phyloP scores from a whole-genome alignment of 768 basidiomycete genomes.

The Hemileccinum impolitum region DNA sequence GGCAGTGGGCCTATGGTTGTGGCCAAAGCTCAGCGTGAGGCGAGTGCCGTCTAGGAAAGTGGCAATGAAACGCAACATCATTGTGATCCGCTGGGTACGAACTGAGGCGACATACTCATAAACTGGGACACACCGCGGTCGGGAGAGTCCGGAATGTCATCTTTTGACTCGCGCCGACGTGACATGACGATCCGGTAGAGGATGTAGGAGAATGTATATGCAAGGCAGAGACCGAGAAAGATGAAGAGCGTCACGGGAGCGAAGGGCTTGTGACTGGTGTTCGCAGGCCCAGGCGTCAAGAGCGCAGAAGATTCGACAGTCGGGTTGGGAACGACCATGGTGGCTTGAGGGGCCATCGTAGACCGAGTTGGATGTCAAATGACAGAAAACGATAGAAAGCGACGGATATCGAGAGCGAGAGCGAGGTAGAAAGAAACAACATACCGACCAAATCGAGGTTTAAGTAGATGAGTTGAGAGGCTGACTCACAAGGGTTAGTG shows the following conservation, averaged over 20 bases:
- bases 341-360: conserved; percentile 25
- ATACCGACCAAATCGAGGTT: not conserved
- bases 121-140: conserved; percentile 24
- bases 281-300: conserved; percentile 1
- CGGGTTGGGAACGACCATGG: not conserved
- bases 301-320: conserved; percentile 2
- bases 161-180: conserved; percentile 11
- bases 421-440: conserved; percentile 12
- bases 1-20: conserved; percentile 1
- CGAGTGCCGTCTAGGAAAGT: conserved; percentile 20
- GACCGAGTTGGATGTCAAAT: conserved; percentile 1
- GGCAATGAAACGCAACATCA: not conserved
- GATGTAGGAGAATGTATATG: conserved; percentile 24
- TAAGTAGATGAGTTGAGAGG: conserved; percentile 16
- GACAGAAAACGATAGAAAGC: conserved; percentile 9
- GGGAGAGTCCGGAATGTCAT: conserved; percentile 17
- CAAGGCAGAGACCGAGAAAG: conserved; percentile 26
- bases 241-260: conserved; percentile 20
- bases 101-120: conserved; percentile 21
- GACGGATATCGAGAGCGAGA: conserved; percentile 4
- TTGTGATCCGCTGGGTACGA: not conserved
- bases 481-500: conserved; percentile 11
- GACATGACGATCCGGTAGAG: conserved; percentile 26
- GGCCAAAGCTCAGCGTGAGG: conserved; percentile 21
- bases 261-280: conserved; percentile 2